Percentiles rank a stretch among this genome's conserved stretches.
phyloP scores from a whole-genome alignment of 352 stramenopile species.

The Aphanomyces euteiches region DNA sequence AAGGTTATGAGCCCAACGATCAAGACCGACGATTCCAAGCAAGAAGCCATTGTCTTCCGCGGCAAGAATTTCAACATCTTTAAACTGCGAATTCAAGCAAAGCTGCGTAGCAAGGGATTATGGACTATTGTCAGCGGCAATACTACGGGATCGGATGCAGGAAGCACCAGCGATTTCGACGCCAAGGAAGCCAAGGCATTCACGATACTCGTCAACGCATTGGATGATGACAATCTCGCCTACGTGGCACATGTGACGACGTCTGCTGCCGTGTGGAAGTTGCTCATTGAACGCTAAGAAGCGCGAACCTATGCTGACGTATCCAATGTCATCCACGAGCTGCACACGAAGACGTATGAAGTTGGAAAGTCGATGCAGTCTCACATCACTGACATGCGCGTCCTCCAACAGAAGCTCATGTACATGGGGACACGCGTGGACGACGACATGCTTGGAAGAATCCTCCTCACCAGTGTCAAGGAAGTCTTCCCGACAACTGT shows the following conservation, averaged over 20 bases:
- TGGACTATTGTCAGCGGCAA: slow-evolving; percentile 1
- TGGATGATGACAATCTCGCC: slow-evolving; percentile 9
- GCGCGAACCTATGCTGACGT: background rate
- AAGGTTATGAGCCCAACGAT: slow-evolving; percentile 8
- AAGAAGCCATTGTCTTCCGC: background rate
- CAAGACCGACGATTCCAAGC: background rate
- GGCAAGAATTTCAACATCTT: slow-evolving; percentile 8
- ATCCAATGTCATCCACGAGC: slow-evolving; percentile 6
- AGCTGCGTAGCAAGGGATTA: background rate
- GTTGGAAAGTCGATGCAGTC: background rate
- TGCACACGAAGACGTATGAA: background rate
- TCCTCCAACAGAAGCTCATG: slow-evolving; percentile 3
- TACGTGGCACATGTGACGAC: slow-evolving; percentile 7
- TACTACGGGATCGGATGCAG: background rate
- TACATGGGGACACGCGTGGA: background rate
- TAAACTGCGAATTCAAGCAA: background rate
- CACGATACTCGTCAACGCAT: background rate
- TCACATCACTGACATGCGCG: background rate
- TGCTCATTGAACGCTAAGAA: background rate
- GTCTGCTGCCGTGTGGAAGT: background rate
- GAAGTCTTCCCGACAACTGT: background rate
- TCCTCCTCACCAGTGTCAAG: slow-evolving; percentile 1
- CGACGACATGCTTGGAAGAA: background rate
- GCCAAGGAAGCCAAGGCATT: slow-evolving; percentile 11
- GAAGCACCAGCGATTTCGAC: background rate